These are phyloP conservation scores for Geranium rotundifolium DNA, from an alignment of 345 rosid genomes.

Conservation along the genomic window DNA sequence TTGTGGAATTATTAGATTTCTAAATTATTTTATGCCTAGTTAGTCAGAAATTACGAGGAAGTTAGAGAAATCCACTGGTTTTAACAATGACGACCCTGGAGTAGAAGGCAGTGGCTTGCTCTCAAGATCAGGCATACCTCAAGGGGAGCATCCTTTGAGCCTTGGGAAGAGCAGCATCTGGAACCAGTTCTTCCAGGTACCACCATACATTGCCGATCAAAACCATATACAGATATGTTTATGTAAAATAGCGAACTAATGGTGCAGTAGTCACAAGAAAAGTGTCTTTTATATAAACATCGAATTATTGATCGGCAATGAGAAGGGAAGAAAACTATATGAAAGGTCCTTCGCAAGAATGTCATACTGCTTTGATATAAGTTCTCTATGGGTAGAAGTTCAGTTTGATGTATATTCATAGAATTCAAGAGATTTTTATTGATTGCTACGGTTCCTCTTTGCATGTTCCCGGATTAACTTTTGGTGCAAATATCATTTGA, in stretches of 20 bases:
- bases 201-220: conserved; percentile 1
- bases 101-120: conserved; percentile 48
- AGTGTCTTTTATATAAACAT: neutral
- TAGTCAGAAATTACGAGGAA: conserved; percentile 90
- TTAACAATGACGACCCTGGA: conserved; percentile 33
- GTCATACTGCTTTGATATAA: neutral
- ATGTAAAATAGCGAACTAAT: neutral
- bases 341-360: neutral
- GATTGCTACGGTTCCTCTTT: neutral
- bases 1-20: conserved; percentile 21
- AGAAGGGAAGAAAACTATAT: neutral
- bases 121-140: conserved; percentile 65
- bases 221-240: neutral
- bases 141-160: conserved; percentile 93
- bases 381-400: neutral
- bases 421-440: no score
- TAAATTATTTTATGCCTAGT: conserved; percentile 70
- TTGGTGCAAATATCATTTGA: neutral
- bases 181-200: conserved; percentile 93
- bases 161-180: conserved; percentile 86
- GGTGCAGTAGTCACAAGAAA: neutral
- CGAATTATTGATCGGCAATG: neutral
- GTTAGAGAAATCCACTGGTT: conserved; percentile 43
- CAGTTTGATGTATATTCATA: neutral
- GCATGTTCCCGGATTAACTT: neutral